Conservation (phyloP, 2,329 filamentous ascomycete species). For the Aspergillus puulaauensis region DNA sequence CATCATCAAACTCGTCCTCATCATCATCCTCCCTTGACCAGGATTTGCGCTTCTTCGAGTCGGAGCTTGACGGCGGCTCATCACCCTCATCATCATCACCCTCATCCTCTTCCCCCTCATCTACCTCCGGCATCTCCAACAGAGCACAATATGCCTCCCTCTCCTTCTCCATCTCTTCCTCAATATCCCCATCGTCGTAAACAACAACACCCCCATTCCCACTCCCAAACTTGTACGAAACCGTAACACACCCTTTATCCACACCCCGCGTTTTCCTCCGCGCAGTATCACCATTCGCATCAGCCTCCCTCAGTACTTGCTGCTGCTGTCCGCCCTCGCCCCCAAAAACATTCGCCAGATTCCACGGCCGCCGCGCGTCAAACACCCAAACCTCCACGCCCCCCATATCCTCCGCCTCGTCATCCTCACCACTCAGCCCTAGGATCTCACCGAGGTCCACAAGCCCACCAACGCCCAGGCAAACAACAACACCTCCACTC, state of each 20-base stretch:
- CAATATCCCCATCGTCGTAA: constrained; percentile 94
- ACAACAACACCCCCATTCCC: constrained; percentile 87
- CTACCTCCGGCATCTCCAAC: constrained; percentile 85
- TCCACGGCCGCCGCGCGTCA: constrained; percentile 91
- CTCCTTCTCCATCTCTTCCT: constrained; percentile 73
- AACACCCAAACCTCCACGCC: constrained; percentile 96
- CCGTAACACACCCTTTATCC: constrained; percentile 68
- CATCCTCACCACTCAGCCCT: constrained; percentile 68
- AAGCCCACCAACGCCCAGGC: constrained; percentile 87
- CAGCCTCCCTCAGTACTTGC: constrained; percentile 47
- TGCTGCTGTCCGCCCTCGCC: constrained; percentile 60
- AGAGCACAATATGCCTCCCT: constrained; percentile 81
- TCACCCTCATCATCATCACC: constrained; percentile 62
- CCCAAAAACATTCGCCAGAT: constrained; percentile 88
- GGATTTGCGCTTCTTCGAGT: constrained; percentile 71
- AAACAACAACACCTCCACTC: constrained; percentile 84
- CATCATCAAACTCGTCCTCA: constrained; percentile 64
- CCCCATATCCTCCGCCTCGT: constrained; percentile 62
- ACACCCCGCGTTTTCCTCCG: constrained; percentile 64
- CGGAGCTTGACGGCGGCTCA: constrained; percentile 40
- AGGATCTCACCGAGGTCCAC: constrained; percentile 81
- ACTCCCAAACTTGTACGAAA: constrained; percentile 62
- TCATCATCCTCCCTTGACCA: constrained; percentile 71
- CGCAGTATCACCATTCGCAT: constrained; percentile 17
- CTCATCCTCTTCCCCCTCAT: constrained; percentile 68